Conservation (phyloP, 228 moss, liverwort and hornwort genomes). For the Sphagnum fallax region DNA sequence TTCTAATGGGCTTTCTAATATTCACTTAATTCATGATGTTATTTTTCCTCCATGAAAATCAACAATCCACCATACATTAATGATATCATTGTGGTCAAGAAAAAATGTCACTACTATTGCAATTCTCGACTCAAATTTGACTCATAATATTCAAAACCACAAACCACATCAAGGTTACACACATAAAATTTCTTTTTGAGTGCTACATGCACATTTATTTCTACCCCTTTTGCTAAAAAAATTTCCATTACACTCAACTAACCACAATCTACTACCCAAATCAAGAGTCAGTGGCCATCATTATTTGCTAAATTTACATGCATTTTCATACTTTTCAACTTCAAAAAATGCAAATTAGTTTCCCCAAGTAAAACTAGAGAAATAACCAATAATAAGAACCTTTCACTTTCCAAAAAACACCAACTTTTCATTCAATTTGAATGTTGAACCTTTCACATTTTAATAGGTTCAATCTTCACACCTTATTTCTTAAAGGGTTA, state of each 20-base stretch:
- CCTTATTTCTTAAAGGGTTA: too few relatives aligned
- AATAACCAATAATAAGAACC: too few relatives aligned
- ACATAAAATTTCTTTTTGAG: not conserved
- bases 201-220: constrained; percentile 72
- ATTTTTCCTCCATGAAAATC: not conserved
- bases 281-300: constrained; percentile 87
- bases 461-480: too few relatives aligned
- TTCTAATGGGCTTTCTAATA: too few relatives aligned
- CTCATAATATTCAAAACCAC: not conserved
- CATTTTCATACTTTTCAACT: not conserved
- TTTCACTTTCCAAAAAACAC: too few relatives aligned
- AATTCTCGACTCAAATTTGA: too few relatives aligned
- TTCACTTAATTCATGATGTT: too few relatives aligned
- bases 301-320: constrained; percentile 50
- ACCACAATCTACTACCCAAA: constrained; percentile 97
- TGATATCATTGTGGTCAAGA: not conserved
- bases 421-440: too few relatives aligned
- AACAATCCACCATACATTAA: not conserved
- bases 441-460: too few relatives aligned
- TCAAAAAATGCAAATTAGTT: too few relatives aligned
- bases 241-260: constrained; percentile 75
- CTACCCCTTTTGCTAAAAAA: constrained; percentile 77
- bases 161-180: not conserved
- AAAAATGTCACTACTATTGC: not conserved
- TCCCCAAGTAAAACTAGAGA: too few relatives aligned